Evolutionary conservation across 139 green algal species (phyloP), one percentile per base, ranked within the genome.

Genomic region (Haematococcus lacustris): DNA sequence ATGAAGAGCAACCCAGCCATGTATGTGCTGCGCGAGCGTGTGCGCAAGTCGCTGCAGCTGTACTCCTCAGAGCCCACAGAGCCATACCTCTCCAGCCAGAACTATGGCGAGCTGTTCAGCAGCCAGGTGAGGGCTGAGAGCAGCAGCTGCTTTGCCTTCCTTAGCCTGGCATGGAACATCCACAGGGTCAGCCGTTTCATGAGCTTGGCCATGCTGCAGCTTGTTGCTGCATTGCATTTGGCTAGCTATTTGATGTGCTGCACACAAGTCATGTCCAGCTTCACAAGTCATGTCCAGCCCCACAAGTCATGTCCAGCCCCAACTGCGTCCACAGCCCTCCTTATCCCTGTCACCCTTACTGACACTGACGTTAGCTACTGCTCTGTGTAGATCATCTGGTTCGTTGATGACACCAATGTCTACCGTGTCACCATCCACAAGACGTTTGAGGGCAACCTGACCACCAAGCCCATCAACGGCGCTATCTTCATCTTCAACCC

Each of bases 401-500:
- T 99, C 78, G 94, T 99, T 71, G 95, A 99, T 69, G 95, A 99
- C 91, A 98, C 95, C 79, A 99, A 99, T 78, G 95, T 99, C 80
- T 98, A 99, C 86, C 91, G 95, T 70, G 95, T 99, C 43, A 99
- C 95, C 40, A 99, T 99, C 80, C 95, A 99, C 91, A 99, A 99
- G 87, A 98, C 94, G 6, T 98, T 98, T 73, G 95, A 99, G 88
- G 95, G 95, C 71, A 99, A 99, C 83, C 85, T 99, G 68, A 95
- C 91, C 69, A 97, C 93, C 71, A 98, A 98, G 87, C 93, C 93
- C 75, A 98, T 98, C 87, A 98, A 98, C 80, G 94, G 94, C 57
- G 95, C 92, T 79, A 98, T 99, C 88, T 99, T 99, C 88, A 99
- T 99, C 86, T 99, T 99, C 92, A 99, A 99, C 88, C 95, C 95